A percentile compares a stretch with the other conserved stretches of the same genome.
These are phyloP conservation scores for Craterostigma plantagineum DNA, from an alignment of 257 asterid genomes.

Conservation along the genomic window DNA sequence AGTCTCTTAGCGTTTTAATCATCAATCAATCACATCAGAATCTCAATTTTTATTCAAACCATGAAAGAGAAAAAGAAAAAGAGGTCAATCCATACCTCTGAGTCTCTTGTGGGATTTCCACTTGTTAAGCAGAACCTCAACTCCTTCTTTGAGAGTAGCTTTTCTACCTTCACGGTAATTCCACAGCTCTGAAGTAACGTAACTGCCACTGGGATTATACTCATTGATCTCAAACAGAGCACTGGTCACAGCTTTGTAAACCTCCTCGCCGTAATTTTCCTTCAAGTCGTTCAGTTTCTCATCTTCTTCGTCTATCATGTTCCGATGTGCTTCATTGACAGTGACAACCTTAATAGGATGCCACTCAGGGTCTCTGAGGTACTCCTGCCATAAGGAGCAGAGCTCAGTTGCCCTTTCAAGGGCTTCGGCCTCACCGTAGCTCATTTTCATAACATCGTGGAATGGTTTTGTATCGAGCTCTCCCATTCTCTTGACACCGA, in stretches of 20 bases:
- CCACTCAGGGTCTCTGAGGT: slow-evolving; percentile 90
- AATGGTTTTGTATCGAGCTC: slow-evolving; percentile 74
- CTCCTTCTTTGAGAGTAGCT: slow-evolving; percentile 70
- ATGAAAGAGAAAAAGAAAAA: too few species aligned
- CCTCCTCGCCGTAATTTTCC: slow-evolving; percentile 30
- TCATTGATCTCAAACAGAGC: slow-evolving; percentile 60
- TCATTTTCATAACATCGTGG: slow-evolving; percentile 48
- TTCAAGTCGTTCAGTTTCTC: slow-evolving; percentile 59
- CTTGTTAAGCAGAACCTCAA: slow-evolving; percentile 26
- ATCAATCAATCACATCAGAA: too few species aligned
- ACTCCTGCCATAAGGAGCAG: slow-evolving; percentile 84
- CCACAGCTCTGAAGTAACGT: slow-evolving; percentile 66
- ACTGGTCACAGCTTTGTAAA: slow-evolving; percentile 41
- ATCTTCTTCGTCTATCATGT: slow-evolving; percentile 43
- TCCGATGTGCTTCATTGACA: slow-evolving; percentile 49
- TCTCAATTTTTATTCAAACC: too few species aligned
- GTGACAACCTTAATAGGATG: slow-evolving; percentile 60
- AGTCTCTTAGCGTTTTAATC: too few species aligned
- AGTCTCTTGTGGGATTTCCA: slow-evolving; percentile 22
- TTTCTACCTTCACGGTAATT: slow-evolving; percentile 45
- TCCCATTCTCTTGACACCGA: slow-evolving; percentile 83
- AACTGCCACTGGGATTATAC: slow-evolving; percentile 76
- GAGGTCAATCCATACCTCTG: slow-evolving; percentile 18
- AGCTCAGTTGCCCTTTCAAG: slow-evolving; percentile 67
- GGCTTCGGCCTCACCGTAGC: slow-evolving; percentile 46